A percentile compares a stretch with the other conserved stretches of the same genome.
Evolutionary conservation across 2,329 filamentous ascomycete species (phyloP).

Genomic region (Celoporthe dispersa): DNA sequence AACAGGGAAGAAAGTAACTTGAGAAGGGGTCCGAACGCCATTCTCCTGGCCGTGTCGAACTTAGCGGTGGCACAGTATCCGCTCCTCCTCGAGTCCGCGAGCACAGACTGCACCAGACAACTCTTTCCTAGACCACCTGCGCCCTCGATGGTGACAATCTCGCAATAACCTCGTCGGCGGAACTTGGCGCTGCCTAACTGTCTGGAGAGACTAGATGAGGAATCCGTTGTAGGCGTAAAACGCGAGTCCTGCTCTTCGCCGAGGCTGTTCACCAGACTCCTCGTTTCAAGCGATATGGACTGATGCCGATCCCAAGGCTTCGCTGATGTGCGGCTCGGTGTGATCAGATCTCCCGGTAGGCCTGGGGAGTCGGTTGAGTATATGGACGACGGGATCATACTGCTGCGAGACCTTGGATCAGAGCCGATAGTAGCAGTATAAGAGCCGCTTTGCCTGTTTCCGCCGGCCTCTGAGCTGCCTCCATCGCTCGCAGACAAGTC

Average conservation of each 20-base stretch:
- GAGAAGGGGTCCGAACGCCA: constrained; percentile 66
- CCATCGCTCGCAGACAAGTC: constrained; percentile 62
- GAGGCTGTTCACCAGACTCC: constrained; percentile 51
- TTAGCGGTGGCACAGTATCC: constrained; percentile 70
- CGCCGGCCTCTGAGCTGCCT: constrained; percentile 60
- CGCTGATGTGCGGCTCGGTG: constrained; percentile 41
- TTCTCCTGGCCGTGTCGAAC: constrained; percentile 65
- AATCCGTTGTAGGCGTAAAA: constrained; percentile 48
- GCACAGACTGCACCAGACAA: constrained; percentile 65
- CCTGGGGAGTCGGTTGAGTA: constrained; percentile 43
- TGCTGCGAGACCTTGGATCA: constrained; percentile 47
- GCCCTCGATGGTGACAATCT: constrained; percentile 65
- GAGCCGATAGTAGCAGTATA: constrained; percentile 51
- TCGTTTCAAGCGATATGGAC: constrained; percentile 54
- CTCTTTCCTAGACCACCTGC: constrained; percentile 68
- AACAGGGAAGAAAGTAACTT: constrained; percentile 69
- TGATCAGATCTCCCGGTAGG: constrained; percentile 49
- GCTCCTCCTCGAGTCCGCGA: constrained; percentile 62
- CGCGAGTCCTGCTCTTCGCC: constrained; percentile 48
- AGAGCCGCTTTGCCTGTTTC: constrained; percentile 53
- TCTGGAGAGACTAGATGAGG: constrained; percentile 55
- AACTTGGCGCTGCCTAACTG: constrained; percentile 63
- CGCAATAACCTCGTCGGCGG: constrained; percentile 64
- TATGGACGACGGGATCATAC: constrained; percentile 48
- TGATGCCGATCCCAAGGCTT: constrained; percentile 58